Evolutionary conservation across 208 protist species (phyloP), one percentile per base, ranked within the genome.

Genomic region (Blastocrithidia nonstop): DNA sequence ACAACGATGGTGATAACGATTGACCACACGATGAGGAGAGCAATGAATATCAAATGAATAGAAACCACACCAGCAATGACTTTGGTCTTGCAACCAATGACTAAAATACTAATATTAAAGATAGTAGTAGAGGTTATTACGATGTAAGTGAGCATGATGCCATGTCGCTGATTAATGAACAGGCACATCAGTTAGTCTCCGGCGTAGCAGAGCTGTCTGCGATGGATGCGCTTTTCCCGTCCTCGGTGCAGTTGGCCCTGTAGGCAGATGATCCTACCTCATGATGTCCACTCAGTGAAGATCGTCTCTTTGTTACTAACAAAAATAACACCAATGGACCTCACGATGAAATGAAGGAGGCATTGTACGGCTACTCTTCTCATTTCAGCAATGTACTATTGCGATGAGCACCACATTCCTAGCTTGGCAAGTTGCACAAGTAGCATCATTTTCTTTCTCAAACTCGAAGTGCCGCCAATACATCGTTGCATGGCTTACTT

Each of bases 271-370:
- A 86, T 50, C 75, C 71, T 13, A 52, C 57, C 0, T 56, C 51
- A 38, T 88, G 83, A 79, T 87, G 72, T 51, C 79, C 70, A 15
- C 57, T n/a, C n/a, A n/a, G n/a, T 88, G 23, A 49, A 56, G 20
- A 65, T 84, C 36, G 64, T 64, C 36, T 39, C 54, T 6, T 46
- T 51, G 16, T 53, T 66, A 26, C 52, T 57, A 32, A 44, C 59
- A 15, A 44, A 39, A 4, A 32, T 59, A 17, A 45, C 19, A 3
- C n/a, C n/a, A n/a, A n/a, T n/a, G n/a, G n/a, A n/a, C n/a, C n/a
- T n/a, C n/a, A n/a, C n/a, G n/a, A n/a, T n/a, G n/a, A n/a, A n/a
- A n/a, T n/a, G n/a, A n/a, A n/a, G n/a, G n/a, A n/a, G n/a, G n/a
- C n/a, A n/a, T n/a, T n/a, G n/a, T n/a, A n/a, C n/a, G n/a, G n/a